These are phyloP conservation scores for Ascochyta pisi DNA, from an alignment of 2,329 filamentous ascomycete genomes.

Conservation along the genomic window DNA sequence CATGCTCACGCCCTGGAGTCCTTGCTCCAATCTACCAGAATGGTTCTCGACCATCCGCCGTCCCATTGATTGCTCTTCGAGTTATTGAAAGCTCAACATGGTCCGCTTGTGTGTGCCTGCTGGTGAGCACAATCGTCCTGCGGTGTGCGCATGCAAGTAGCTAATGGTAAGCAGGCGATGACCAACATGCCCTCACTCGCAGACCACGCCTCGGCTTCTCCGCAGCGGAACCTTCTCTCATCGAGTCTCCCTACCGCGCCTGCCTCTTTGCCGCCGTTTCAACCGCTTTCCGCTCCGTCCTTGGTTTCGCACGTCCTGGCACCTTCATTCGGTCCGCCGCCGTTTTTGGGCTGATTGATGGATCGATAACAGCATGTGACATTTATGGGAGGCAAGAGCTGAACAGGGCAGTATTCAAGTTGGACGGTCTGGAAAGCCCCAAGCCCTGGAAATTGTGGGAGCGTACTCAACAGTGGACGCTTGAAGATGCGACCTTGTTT, in stretches of 20 bases:
- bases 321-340: constrained; percentile 23
- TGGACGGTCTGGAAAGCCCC: constrained; percentile 23
- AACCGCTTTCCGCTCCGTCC: constrained; percentile 22
- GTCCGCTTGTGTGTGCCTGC: constrained; percentile 34
- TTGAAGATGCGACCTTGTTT: constrained; percentile 23
- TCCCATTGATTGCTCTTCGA: background rate
- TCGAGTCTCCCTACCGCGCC: constrained; percentile 14
- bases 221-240: constrained; percentile 13
- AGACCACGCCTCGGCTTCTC: constrained; percentile 12
- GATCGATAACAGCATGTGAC: constrained; percentile 12
- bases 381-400: constrained; percentile 26
- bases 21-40: background rate
- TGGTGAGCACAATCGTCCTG: constrained; percentile 13
- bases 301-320: constrained; percentile 27
- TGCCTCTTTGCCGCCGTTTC: constrained; percentile 16
- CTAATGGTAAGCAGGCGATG: constrained; percentile 28
- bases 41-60: no score
- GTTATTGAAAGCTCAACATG: constrained; percentile 19
- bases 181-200: constrained; percentile 23
- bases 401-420: constrained; percentile 28
- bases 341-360: constrained; percentile 17
- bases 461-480: constrained; percentile 23
- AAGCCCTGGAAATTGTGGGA: constrained; percentile 31
- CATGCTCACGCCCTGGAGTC: background rate
- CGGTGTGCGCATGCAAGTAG: background rate